Percentiles rank a stretch among this genome's conserved stretches.
These are phyloP conservation scores for Aureobasidium sp. DNA, from an alignment of 2,329 filamentous ascomycete species.

Conservation along the genomic window DNA sequence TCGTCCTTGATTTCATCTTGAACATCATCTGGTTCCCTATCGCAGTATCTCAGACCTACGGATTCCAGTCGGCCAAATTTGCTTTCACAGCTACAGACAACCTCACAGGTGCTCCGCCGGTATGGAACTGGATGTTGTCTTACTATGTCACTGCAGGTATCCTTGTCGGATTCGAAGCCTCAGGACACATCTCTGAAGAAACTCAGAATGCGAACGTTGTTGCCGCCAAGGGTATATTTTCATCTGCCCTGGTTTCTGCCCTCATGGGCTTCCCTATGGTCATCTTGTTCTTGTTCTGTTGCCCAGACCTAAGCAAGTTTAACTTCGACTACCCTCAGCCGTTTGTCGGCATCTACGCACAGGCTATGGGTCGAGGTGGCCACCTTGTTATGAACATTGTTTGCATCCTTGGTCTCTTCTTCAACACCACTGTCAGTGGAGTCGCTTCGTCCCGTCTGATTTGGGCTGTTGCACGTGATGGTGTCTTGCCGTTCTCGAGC, in stretches of 20 bases:
- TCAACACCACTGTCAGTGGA: slow-evolving; percentile 55
- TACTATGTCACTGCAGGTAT: slow-evolving; percentile 55
- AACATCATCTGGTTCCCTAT: slow-evolving; percentile 58
- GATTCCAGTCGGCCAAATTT: slow-evolving; percentile 52
- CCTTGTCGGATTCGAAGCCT: slow-evolving; percentile 55
- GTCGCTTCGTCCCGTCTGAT: slow-evolving; percentile 55
- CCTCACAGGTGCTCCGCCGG: slow-evolving; percentile 39
- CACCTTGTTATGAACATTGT: slow-evolving; percentile 58
- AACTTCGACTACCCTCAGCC: slow-evolving; percentile 50
- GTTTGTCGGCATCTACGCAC: slow-evolving; percentile 52
- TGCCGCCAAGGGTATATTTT: slow-evolving; percentile 55
- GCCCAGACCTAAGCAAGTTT: slow-evolving; percentile 48
- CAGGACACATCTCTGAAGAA: slow-evolving; percentile 55
- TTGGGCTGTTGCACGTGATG: slow-evolving; percentile 56
- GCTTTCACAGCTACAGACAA: slow-evolving; percentile 57
- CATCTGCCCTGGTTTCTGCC: slow-evolving; percentile 51
- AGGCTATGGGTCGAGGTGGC: slow-evolving; percentile 48
- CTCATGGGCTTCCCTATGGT: slow-evolving; percentile 50
- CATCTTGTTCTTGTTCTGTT: slow-evolving; percentile 53
- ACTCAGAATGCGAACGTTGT: slow-evolving; percentile 51
- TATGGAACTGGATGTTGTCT: slow-evolving; percentile 58
- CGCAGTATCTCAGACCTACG: slow-evolving; percentile 47
- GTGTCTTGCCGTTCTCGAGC: slow-evolving; percentile 51
- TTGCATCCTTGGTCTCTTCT: slow-evolving; percentile 41
- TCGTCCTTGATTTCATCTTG: slow-evolving; percentile 51